Evolutionary conservation across 208 protist species (phyloP).

Genomic region (Trypanosoma cruzi): DNA sequence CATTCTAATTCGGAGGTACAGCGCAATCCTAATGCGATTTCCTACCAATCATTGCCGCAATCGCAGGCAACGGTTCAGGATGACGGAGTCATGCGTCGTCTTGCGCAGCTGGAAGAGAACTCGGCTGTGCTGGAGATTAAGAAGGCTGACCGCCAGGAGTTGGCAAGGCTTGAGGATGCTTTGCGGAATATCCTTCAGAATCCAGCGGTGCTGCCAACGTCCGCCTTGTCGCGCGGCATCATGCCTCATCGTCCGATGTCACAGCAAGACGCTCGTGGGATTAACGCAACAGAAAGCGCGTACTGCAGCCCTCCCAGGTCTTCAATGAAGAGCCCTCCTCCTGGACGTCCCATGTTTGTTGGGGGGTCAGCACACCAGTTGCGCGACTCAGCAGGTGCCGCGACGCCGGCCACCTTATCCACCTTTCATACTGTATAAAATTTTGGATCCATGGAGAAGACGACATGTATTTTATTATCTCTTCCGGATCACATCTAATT

Average conservation of each 20-base stretch:
- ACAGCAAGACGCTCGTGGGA: background rate
- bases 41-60: conserved; percentile 7
- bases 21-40: conserved; percentile 20
- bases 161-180: conserved; percentile 54
- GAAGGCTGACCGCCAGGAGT: conserved; percentile 78
- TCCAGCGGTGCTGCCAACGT: conserved; percentile 6
- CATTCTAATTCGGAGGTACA: conserved; percentile 30
- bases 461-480: no score
- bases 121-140: conserved; percentile 65
- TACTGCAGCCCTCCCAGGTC: background rate
- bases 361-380: conserved; percentile 29
- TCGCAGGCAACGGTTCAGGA: conserved; percentile 41
- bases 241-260: conserved; percentile 36
- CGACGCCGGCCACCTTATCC: conserved; percentile 65
- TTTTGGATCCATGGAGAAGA: background rate
- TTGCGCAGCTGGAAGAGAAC: conserved; percentile 78
- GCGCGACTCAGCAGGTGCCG: conserved; percentile 49
- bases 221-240: conserved; percentile 13
- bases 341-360: conserved; percentile 70
- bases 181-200: conserved; percentile 34
- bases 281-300: background rate
- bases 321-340: background rate
- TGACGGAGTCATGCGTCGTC: conserved; percentile 60
- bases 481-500: no score
- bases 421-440: conserved; percentile 21